Evolutionary conservation across 768 basidiomycete genomes (phyloP), one percentile per base, ranked within the genome.

Genomic region (Dioszegia crocea): DNA sequence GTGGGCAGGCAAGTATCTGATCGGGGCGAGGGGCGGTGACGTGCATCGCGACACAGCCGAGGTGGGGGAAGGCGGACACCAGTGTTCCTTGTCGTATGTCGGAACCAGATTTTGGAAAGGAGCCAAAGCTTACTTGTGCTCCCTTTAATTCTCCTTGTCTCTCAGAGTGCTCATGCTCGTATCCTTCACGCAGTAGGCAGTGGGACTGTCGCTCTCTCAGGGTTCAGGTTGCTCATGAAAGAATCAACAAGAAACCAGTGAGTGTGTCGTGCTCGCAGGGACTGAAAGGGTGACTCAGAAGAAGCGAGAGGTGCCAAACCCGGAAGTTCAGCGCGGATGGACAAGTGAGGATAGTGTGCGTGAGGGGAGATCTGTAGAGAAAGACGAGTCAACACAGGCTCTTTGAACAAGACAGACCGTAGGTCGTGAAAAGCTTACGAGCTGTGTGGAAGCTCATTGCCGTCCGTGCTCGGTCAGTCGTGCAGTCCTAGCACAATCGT

Each of bases 31-130:
- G 38, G 39, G 51, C 51, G 51, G 51, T 53, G 23, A n/a, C 51
- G 51, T 12, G 51, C 51, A 53, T 53, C 51, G 23, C 51, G 51
- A 26, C 51, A 53, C 51, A 36, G 51, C 36, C 51, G 17, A 53
- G 51, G 51, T 29, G 51, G 51, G 51, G 51, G 51, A 53, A 53
- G 51, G 51, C 51, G 51, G 38, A 39, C 38, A 53, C 51, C 51
- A 53, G 24, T 26, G 51, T 40, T 40, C 33, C 51, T 53, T 53
- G 51, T 53, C 51, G 51, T 53, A 40, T 40, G 51, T 40, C 51
- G 51, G 27, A 38, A 48, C 19, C 24, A 30, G 6, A 48, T 29
- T 29, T 23, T 23, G 29, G 27, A 53, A 24, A 41, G 33, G 26
- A 40, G 51, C 51, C 51, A 29, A 10, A 29, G 51, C 51, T 53